Percentiles rank a stretch among this genome's conserved stretches.
These are phyloP conservation scores for Phytophthora brassicae DNA, from an alignment of 352 stramenopile genomes.

Conservation along the genomic window DNA sequence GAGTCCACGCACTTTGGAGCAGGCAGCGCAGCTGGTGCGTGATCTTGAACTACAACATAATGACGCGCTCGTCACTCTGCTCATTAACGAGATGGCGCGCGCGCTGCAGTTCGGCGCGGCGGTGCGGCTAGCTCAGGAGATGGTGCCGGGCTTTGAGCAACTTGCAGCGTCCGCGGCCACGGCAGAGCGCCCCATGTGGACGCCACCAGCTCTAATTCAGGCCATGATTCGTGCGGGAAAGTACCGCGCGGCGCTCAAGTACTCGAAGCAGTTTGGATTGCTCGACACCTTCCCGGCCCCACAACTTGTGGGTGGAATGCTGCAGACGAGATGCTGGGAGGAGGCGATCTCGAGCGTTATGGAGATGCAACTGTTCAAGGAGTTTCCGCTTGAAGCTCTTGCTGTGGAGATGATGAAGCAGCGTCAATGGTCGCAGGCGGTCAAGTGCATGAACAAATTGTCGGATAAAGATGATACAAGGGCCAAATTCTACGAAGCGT, in stretches of 20 bases:
- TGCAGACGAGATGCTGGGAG: conserved; percentile 67
- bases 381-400: conserved; percentile 70
- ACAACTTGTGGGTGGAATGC: conserved; percentile 68
- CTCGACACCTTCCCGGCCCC: conserved; percentile 63
- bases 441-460: conserved; percentile 86
- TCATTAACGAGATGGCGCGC: conserved; percentile 80
- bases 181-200: conserved; percentile 52
- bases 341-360: conserved; percentile 76
- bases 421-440: conserved; percentile 62
- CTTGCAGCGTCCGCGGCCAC: conserved; percentile 21
- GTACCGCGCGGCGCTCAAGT: conserved; percentile 78
- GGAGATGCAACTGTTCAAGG: conserved; percentile 68
- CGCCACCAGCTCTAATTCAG: conserved; percentile 75
- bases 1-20: conserved; percentile 44
- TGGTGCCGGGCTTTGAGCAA: conserved; percentile 76
- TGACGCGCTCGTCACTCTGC: conserved; percentile 76
- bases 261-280: conserved; percentile 78
- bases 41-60: conserved; percentile 71
- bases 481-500: conserved; percentile 47
- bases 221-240: conserved; percentile 81
- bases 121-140: conserved; percentile 75
- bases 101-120: conserved; percentile 66
- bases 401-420: conserved; percentile 68
- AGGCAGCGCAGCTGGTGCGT: conserved; percentile 72
- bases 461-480: conserved; percentile 39